Evolutionary conservation across 2,329 filamentous ascomycete genomes (phyloP).

Genomic region (Paecilomyces fulvus): DNA sequence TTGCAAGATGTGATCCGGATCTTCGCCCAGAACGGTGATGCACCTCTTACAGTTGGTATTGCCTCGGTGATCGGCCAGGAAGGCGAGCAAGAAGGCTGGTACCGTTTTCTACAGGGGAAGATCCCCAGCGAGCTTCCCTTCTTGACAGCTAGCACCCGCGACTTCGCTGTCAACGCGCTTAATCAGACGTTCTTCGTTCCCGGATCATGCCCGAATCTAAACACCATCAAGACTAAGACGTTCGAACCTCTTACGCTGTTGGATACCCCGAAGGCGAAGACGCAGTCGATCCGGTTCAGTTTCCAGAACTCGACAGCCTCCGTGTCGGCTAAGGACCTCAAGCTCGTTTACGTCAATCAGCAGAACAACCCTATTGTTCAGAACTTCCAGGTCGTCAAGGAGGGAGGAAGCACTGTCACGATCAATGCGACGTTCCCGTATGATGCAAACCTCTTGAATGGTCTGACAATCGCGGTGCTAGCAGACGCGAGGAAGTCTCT

Average conservation of each 20-base stretch:
- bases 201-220: slow-evolving; percentile 42
- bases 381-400: slow-evolving; percentile 8
- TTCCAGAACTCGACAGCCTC: neutral
- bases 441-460: neutral
- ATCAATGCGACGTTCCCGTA: neutral
- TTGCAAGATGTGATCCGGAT: slow-evolving; percentile 51
- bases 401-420: slow-evolving; percentile 1
- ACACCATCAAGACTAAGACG: slow-evolving; percentile 43
- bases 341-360: slow-evolving; percentile 19
- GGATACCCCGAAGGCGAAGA: slow-evolving; percentile 15
- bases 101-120: slow-evolving; percentile 49
- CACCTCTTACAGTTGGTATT: slow-evolving; percentile 45
- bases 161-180: slow-evolving; percentile 55
- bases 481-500: neutral
- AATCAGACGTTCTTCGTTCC: slow-evolving; percentile 50
- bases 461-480: neutral
- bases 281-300: slow-evolving; percentile 45
- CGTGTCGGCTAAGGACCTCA: slow-evolving; percentile 13
- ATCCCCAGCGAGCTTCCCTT: slow-evolving; percentile 58
- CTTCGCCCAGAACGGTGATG: slow-evolving; percentile 42
- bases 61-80: slow-evolving; percentile 60
- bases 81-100: slow-evolving; percentile 65
- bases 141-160: slow-evolving; percentile 49
- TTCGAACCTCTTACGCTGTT: slow-evolving; percentile 44
- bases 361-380: slow-evolving; percentile 17